These are phyloP conservation scores for Margaritispora aquatica DNA, from an alignment of 495 filamentous ascomycete species.

Conservation along the genomic window DNA sequence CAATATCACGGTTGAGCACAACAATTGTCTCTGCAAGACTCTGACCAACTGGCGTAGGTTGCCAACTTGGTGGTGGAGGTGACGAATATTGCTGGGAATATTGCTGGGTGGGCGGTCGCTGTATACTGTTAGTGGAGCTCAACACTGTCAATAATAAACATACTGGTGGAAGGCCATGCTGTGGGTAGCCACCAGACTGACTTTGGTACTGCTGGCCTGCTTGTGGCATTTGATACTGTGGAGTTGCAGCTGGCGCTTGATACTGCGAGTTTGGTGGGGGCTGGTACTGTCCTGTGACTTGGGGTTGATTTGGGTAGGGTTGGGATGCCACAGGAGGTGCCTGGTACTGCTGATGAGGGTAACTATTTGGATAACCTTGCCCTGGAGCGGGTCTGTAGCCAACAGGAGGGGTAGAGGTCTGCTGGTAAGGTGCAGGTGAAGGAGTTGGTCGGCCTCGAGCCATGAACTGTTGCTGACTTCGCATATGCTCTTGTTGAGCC, in stretches of 20 bases:
- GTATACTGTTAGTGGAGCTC: neutral
- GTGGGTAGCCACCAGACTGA: slow-evolving; percentile 3
- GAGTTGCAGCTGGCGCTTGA: slow-evolving; percentile 17
- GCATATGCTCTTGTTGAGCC: slow-evolving; percentile 59
- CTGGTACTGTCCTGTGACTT: neutral
- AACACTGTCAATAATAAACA: neutral
- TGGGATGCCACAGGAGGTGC: neutral
- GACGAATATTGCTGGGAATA: slow-evolving; percentile 6
- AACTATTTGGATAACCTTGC: slow-evolving; percentile 26
- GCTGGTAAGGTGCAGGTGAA: slow-evolving; percentile 47
- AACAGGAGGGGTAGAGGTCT: slow-evolving; percentile 65
- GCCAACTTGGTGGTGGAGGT: slow-evolving; percentile 11
- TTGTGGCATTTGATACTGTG: neutral
- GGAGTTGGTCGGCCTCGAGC: slow-evolving; percentile 47
- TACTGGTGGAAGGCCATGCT: slow-evolving; percentile 18
- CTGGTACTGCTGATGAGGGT: slow-evolving; percentile 15
- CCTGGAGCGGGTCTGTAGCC: slow-evolving; percentile 24
- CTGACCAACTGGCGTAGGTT: slow-evolving; percentile 10
- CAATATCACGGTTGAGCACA: slow-evolving; percentile 78
- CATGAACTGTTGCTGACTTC: slow-evolving; percentile 57
- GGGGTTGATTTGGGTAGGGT: slow-evolving; percentile 9
- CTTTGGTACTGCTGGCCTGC: slow-evolving; percentile 5
- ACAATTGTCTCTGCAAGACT: slow-evolving; percentile 30
- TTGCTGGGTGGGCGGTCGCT: slow-evolving; percentile 18
- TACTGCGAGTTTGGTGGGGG: slow-evolving; percentile 1